phyloP scores from a whole-genome alignment of 2,329 filamentous ascomycete genomes.

The Colletotrichum chlorophyti region DNA sequence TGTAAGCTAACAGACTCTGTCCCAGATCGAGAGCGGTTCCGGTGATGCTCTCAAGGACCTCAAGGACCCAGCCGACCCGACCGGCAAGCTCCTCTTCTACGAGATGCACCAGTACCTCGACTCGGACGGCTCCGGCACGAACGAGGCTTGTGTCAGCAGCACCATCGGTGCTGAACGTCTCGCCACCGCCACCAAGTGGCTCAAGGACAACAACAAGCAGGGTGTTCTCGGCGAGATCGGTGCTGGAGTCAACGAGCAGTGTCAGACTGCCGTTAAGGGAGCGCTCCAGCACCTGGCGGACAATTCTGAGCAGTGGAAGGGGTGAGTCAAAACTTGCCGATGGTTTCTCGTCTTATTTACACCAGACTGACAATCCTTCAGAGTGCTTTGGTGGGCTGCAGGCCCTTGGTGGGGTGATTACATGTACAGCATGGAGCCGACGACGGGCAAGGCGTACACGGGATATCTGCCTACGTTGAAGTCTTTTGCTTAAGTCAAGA shows the following conservation, averaged over 20 bases:
- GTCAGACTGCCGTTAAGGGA: slow-evolving; percentile 52
- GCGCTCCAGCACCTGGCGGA: slow-evolving; percentile 55
- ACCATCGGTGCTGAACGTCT: slow-evolving; percentile 52
- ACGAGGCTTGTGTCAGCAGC: slow-evolving; percentile 46
- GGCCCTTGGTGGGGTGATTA: slow-evolving; percentile 60
- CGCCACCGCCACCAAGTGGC: slow-evolving; percentile 53
- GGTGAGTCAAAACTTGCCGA: slow-evolving; percentile 29
- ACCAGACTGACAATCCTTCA: slow-evolving; percentile 26
- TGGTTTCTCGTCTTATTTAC: background rate
- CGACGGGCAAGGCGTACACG: slow-evolving; percentile 42
- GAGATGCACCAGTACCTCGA: slow-evolving; percentile 63
- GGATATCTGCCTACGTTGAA: slow-evolving; percentile 27
- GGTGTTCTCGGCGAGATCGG: slow-evolving; percentile 59
- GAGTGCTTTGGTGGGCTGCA: slow-evolving; percentile 56
- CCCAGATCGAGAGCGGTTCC: slow-evolving; percentile 40
- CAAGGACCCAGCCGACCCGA: slow-evolving; percentile 48
- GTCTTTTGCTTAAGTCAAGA: slow-evolving; percentile 12
- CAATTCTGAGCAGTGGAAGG: slow-evolving; percentile 59
- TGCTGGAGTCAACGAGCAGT: slow-evolving; percentile 52
- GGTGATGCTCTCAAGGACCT: slow-evolving; percentile 44
- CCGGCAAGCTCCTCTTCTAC: slow-evolving; percentile 50
- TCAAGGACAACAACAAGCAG: slow-evolving; percentile 54
- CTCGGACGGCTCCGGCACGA: slow-evolving; percentile 53
- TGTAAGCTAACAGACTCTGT: background rate
- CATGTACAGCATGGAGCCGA: slow-evolving; percentile 47